These are phyloP conservation scores for Myxozyma neglecta DNA, from an alignment of 805 yeast genomes.

Conservation along the genomic window DNA sequence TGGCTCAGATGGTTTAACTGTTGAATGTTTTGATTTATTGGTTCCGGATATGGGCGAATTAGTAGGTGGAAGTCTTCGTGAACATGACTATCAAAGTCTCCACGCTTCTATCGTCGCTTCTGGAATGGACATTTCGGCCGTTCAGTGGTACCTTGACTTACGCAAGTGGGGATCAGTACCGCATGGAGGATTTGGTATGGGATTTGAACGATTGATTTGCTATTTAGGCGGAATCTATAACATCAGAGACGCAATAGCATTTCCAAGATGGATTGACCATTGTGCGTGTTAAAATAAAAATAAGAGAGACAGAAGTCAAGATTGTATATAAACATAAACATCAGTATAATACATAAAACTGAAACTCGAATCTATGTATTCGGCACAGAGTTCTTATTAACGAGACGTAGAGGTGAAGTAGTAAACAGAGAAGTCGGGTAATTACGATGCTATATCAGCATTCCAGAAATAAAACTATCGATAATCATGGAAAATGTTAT, in stretches of 20 bases:
- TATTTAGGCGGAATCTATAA: conserved; percentile 74
- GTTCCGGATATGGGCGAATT: conserved; percentile 92
- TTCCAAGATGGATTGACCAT: conserved; percentile 68
- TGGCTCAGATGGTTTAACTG: conserved; percentile 51
- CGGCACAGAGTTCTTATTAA: neutral
- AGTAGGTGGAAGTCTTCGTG: conserved; percentile 92
- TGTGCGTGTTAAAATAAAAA: conserved; percentile 31
- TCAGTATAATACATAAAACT: neutral
- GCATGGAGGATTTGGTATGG: conserved; percentile 97
- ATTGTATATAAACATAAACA: neutral
- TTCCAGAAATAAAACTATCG: conserved; percentile 13
- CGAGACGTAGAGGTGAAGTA: no score
- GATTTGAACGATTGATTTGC: conserved; percentile 80
- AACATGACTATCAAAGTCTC: conserved; percentile 57
- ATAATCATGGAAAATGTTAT: conserved; percentile 22
- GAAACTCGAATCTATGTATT: neutral
- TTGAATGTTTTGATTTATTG: conserved; percentile 84
- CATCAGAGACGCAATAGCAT: conserved; percentile 82
- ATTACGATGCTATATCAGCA: neutral
- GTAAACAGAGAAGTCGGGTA: neutral
- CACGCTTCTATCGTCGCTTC: conserved; percentile 51
- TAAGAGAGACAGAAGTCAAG: neutral
- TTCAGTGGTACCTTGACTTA: conserved; percentile 79
- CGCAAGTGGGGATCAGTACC: conserved; percentile 81
- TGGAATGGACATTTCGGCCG: conserved; percentile 53